Evolutionary conservation across 2,329 filamentous ascomycete genomes (phyloP), one percentile per base, ranked within the genome.

Genomic region (Trichoderma asperellum): DNA sequence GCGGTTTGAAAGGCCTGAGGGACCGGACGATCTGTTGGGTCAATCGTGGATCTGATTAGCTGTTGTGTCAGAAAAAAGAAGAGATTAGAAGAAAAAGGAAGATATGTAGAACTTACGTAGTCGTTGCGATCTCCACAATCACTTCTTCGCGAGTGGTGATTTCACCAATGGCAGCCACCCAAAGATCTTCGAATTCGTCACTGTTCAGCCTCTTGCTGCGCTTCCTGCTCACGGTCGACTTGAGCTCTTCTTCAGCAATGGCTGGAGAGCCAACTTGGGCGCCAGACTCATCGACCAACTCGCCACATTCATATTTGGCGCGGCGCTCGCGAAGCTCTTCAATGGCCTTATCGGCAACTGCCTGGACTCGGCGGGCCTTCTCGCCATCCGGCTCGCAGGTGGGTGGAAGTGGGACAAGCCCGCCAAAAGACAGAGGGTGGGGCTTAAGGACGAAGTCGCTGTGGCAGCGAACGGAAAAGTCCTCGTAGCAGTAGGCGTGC

Each of bases 301-400:
- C 91, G 21, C 94, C 93, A 75, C 96, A 99, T 82, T 99, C 96
- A 76, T 90, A 97, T 75, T 94, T 91, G 68, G 96, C 96, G 70
- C 93, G 89, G 52, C 92, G 89, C 73, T 97, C 89, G 66, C 96
- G 88, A 60, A 99, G 86, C 74, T 94, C 91, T 75, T 97, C 93
- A 4, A 98, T 87, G 1, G 92, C 94, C 78, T 91, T 92, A 77
- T 98, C 91, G 8, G 94, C 93, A 18, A 99, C 93, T 24, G 91
- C 88, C 75, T 95, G 93, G 60, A 98, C 91, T 21, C 92, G 91
- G 49, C 93, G 89, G 8, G 91, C 93, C 79, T 97, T 97, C 76
- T 96, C 93, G 71, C 94, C 94, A 79, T 99, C 96, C 0, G 96
- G 92, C 80, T 97, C 95, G 79, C 96, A 99, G 5, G 93, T 94